phyloP scores from a whole-genome alignment of 805 yeast genomes.

The Millerozyma miso region DNA sequence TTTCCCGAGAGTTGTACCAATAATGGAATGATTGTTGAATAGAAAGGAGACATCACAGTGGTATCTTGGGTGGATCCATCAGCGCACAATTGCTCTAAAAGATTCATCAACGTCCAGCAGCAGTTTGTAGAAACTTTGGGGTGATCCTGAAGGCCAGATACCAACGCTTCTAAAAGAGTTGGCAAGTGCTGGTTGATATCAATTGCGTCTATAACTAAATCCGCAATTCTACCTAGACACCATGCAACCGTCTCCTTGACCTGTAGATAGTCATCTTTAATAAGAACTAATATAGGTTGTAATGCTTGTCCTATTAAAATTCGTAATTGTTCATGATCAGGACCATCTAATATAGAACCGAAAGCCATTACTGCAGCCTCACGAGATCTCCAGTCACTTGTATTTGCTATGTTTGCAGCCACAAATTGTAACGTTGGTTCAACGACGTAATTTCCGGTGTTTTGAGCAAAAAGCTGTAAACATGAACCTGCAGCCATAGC shows the following conservation, averaged over 20 bases:
- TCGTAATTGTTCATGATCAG: constrained; percentile 67
- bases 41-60: constrained; percentile 71
- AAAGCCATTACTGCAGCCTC: constrained; percentile 99
- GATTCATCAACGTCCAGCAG: constrained; percentile 94
- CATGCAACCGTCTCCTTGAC: constrained; percentile 97
- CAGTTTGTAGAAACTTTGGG: constrained; percentile 95
- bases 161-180: constrained; percentile 65
- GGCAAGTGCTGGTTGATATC: constrained; percentile 64
- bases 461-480: constrained; percentile 87
- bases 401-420: constrained; percentile 55
- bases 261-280: constrained; percentile 71
- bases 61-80: constrained; percentile 47
- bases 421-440: constrained; percentile 84
- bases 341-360: constrained; percentile 95
- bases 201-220: constrained; percentile 73
- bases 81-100: constrained; percentile 73
- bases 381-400: constrained; percentile 68
- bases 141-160: constrained; percentile 81
- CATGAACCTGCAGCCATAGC: constrained; percentile 99
- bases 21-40: constrained; percentile 62
- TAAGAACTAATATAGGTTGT: constrained; percentile 68
- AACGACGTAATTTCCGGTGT: constrained; percentile 81
- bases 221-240: constrained; percentile 97
- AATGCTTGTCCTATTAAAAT: constrained; percentile 76
- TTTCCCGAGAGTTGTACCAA: constrained; percentile 66